Conservation (phyloP, 768 basidiomycete genomes). For the Exidia glandulosa region DNA sequence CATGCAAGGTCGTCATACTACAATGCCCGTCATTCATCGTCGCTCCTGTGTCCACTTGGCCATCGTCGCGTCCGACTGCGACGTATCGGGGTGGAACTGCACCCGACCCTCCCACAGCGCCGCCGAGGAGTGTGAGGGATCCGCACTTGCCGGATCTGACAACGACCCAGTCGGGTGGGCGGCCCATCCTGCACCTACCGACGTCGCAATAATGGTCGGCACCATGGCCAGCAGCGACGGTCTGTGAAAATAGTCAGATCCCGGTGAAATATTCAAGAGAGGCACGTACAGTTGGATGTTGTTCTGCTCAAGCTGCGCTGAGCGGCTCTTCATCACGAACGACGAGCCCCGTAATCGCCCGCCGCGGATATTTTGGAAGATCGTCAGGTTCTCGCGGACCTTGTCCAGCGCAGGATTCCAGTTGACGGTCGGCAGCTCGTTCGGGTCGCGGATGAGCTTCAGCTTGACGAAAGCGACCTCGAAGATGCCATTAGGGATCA, state of each 20-base stretch:
- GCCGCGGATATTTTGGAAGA: conserved; percentile 76
- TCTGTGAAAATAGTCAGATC: conserved; percentile 22
- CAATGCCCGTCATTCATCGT: neutral
- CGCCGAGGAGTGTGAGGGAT: conserved; percentile 72
- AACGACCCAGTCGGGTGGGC: conserved; percentile 40
- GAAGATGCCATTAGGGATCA: conserved; percentile 71
- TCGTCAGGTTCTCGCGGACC: conserved; percentile 77
- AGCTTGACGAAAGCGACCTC: conserved; percentile 46
- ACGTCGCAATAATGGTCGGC: conserved; percentile 61
- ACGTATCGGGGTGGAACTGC: conserved; percentile 81
- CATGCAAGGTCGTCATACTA: neutral
- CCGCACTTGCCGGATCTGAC: conserved; percentile 62
- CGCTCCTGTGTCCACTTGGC: conserved; percentile 4
- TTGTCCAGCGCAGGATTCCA: conserved; percentile 75
- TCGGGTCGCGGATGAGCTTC: conserved; percentile 51
- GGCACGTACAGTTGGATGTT: neutral
- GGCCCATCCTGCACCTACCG: conserved; percentile 56
- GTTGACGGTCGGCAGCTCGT: conserved; percentile 52
- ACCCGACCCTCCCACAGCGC: conserved; percentile 78
- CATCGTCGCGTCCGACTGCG: conserved; percentile 41
- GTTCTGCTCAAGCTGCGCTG: conserved; percentile 31
- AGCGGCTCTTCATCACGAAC: conserved; percentile 73
- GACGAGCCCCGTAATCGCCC: conserved; percentile 80
- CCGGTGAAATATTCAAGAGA: neutral
- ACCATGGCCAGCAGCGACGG: conserved; percentile 69